Percentiles rank a stretch among this genome's conserved stretches.
Conservation (phyloP, 768 basidiomycete species). For the Trametes punicea region DNA sequence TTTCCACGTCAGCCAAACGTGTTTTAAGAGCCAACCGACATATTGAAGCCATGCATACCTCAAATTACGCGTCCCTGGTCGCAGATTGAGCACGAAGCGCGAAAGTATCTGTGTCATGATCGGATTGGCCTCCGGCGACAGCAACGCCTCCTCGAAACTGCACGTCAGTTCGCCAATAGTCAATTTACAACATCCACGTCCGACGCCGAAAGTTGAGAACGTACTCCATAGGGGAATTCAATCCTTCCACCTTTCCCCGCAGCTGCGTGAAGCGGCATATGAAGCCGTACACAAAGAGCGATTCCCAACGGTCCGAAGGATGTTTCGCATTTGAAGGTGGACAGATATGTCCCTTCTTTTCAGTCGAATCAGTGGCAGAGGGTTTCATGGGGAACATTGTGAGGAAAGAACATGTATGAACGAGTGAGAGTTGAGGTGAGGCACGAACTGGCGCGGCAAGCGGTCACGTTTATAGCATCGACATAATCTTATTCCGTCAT, state of each 20-base stretch:
- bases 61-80: conserved; percentile 87
- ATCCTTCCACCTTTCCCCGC: conserved; percentile 70
- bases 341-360: conserved; percentile 52
- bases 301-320: conserved; percentile 84
- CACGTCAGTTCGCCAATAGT: conserved; percentile 31
- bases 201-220: too few relatives aligned
- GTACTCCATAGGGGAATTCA: conserved; percentile 82
- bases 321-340: conserved; percentile 62
- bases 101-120: conserved; percentile 70
- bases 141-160: conserved; percentile 78
- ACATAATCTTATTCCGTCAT: conserved; percentile 31
- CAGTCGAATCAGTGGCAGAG: conserved; percentile 29
- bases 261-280: conserved; percentile 79
- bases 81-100: conserved; percentile 77
- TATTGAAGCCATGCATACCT: conserved; percentile 54
- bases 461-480: conserved; percentile 31
- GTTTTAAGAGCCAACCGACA: conserved; percentile 29
- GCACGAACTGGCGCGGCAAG: conserved; percentile 21
- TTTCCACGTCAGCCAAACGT: conserved; percentile 34
- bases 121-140: conserved; percentile 67
- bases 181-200: conserved; percentile 9
- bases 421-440: conserved; percentile 25
- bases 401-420: conserved; percentile 25
- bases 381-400: conserved; percentile 35
- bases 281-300: conserved; percentile 81